These are phyloP conservation scores for Boletus reticuloceps DNA, from an alignment of 768 basidiomycete species.

Conservation along the genomic window DNA sequence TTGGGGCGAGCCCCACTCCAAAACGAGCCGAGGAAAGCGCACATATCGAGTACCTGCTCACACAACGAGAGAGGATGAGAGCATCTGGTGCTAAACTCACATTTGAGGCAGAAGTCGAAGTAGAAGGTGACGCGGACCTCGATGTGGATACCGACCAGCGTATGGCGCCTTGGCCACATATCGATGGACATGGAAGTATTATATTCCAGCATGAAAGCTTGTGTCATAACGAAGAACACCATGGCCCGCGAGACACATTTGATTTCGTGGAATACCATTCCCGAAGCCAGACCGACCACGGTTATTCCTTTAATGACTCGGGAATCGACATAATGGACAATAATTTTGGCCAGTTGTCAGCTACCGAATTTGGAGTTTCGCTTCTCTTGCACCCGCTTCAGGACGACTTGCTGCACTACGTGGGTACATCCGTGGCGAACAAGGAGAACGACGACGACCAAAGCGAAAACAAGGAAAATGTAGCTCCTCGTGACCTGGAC, in stretches of 20 bases:
- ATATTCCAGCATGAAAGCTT: not conserved
- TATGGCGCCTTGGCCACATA: not conserved
- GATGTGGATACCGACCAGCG: not conserved
- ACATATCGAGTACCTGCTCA: slow-evolving; percentile 24
- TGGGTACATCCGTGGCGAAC: slow-evolving; percentile 5
- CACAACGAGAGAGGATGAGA: slow-evolving; percentile 22
- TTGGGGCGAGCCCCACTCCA: slow-evolving; percentile 28
- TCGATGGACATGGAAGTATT: not conserved
- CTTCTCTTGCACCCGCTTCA: slow-evolving; percentile 8
- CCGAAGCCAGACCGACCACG: not conserved
- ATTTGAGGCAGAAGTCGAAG: not conserved
- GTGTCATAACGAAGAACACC: not conserved
- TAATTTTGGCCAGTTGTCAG: not conserved
- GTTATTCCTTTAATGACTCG: slow-evolving; percentile 12
- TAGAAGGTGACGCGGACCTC: not conserved
- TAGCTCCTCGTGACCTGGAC: slow-evolving; percentile 2
- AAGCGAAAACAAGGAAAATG: slow-evolving; percentile 19
- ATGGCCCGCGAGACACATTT: not conserved
- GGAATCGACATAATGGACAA: slow-evolving; percentile 15
- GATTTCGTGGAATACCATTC: not conserved
- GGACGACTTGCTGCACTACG: not conserved
- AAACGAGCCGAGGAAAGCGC: slow-evolving; percentile 8
- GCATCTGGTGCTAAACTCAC: slow-evolving; percentile 1
- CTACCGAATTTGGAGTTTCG: slow-evolving; percentile 5
- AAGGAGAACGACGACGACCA: slow-evolving; percentile 11